Base-by-base conservation (phyloP, 768 basidiomycete genomes). In the Leccinum rimulosum region DNA sequence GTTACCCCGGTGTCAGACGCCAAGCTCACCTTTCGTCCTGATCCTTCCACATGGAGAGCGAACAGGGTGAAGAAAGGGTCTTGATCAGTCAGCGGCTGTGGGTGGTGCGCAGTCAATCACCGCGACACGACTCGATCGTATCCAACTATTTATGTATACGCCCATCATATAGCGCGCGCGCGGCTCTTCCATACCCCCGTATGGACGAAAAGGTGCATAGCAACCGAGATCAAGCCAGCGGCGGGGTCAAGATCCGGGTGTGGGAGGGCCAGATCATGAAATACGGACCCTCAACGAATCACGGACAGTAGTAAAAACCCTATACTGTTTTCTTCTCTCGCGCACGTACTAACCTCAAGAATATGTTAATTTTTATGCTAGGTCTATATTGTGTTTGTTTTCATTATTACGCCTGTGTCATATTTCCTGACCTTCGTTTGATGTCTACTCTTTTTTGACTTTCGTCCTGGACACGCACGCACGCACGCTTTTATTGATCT, bases 251-350 rank as follows among this genome's bases (percentile, higher is more conserved):
- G 43, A 45, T 45, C 43, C 43, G 43, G n/a, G n/a, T 17, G 40
- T n/a, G 2, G 38, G 40, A 43, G 4, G 8, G 19, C 19, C 40
- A 43, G 38, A 40, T 40, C 38, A 35, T 5, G 6, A n/a, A 45
- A 45, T 45, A 62, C 33, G 70, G 70, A 71, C 72, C 59, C 57
- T 47, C 57, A 59, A 45, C 43, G 43, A 45, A 45, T 58, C 48
- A 62, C 40, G 65, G 54, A 70, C 68, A 63, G 22, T 61, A 40
- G 51, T 35, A 45, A 45, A 43, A 45, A 10, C 8, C 43, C 5
- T 19, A 19, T 45, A 43, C n/a, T 43, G 9, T 43, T 43, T 19
- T 43, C 40, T 43, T 43, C 40, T 40, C 38, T 43, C n/a, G 9
- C 10, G n/a, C 19, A 19, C 43, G 43, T 45, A 45, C 43, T 45